A percentile compares a stretch with the other conserved stretches of the same genome.
Conservation (phyloP, 305 asterid genomes). For the Petunia hybrid region DNA sequence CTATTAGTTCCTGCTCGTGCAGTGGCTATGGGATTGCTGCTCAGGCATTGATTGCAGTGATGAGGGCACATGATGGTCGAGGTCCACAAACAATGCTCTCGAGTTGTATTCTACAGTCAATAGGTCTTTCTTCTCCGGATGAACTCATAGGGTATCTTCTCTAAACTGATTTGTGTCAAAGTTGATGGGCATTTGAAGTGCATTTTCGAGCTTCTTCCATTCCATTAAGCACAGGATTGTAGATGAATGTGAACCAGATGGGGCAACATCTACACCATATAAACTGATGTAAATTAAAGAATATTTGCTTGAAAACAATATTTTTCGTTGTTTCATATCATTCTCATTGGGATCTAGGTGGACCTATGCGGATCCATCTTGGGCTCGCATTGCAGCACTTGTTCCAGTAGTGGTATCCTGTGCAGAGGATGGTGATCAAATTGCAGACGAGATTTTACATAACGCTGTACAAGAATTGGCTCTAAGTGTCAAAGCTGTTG, state of each 20-base stretch:
- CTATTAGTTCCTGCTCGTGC: slow-evolving; percentile 47
- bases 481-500: slow-evolving; percentile 84
- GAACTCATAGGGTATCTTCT: slow-evolving; percentile 83
- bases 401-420: slow-evolving; percentile 90
- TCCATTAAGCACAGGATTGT: not conserved
- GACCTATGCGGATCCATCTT: slow-evolving; percentile 98
- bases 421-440: slow-evolving; percentile 89
- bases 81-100: slow-evolving; percentile 87
- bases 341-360: slow-evolving; percentile 88
- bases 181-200: slow-evolving; percentile 25
- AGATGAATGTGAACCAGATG: not conserved
- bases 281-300: slow-evolving; percentile 15
- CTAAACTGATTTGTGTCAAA: slow-evolving; percentile 30
- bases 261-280: slow-evolving; percentile 7
- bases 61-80: slow-evolving; percentile 97
- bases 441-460: slow-evolving; percentile 78
- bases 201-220: slow-evolving; percentile 32
- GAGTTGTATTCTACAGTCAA: slow-evolving; percentile 60
- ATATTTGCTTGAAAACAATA: not conserved
- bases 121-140: slow-evolving; percentile 84
- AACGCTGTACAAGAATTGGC: slow-evolving; percentile 86
- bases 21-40: slow-evolving; percentile 99
- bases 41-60: slow-evolving; percentile 83
- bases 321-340: slow-evolving; percentile 36
- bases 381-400: slow-evolving; percentile 98